These are phyloP conservation scores for Salicornia ramosissima DNA, from an alignment of 148 eudicot genomes.

Conservation along the genomic window DNA sequence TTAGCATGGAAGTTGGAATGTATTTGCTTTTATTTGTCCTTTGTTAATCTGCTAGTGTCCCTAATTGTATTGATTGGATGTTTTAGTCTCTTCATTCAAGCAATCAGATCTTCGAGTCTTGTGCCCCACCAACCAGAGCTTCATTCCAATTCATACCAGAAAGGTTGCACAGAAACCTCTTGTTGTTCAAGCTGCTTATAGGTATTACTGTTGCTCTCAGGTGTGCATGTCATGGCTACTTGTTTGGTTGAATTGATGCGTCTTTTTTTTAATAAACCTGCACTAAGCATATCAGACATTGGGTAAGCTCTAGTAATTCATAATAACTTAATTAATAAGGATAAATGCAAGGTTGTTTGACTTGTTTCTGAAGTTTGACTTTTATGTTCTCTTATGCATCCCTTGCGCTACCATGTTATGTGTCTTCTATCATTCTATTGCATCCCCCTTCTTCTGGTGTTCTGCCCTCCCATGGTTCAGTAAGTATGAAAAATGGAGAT, in stretches of 20 bases:
- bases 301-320: not conserved
- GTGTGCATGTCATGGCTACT: not conserved
- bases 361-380: too few species aligned
- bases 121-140: constrained; percentile 41
- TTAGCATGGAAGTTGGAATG: not conserved
- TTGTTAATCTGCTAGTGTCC: not conserved
- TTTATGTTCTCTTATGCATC: not conserved
- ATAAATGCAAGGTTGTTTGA: not conserved
- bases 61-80: constrained; percentile 13
- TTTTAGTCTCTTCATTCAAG: constrained; percentile 40
- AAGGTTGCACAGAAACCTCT: constrained; percentile 39
- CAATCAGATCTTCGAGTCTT: constrained; percentile 38
- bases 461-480: too few species aligned
- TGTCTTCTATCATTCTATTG: too few species aligned
- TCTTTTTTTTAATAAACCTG: not conserved
- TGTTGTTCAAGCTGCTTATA: constrained; percentile 58
- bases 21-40: not conserved
- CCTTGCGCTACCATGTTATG: not conserved
- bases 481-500: too few species aligned
- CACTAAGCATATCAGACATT: not conserved
- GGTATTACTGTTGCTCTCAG: constrained; percentile 37
- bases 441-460: too few species aligned
- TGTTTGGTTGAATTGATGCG: not conserved
- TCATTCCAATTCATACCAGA: constrained; percentile 28
- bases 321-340: too few species aligned